These are phyloP conservation scores for Aquilaria yunnanensis DNA, from an alignment of 345 rosid species.

Conservation along the genomic window DNA sequence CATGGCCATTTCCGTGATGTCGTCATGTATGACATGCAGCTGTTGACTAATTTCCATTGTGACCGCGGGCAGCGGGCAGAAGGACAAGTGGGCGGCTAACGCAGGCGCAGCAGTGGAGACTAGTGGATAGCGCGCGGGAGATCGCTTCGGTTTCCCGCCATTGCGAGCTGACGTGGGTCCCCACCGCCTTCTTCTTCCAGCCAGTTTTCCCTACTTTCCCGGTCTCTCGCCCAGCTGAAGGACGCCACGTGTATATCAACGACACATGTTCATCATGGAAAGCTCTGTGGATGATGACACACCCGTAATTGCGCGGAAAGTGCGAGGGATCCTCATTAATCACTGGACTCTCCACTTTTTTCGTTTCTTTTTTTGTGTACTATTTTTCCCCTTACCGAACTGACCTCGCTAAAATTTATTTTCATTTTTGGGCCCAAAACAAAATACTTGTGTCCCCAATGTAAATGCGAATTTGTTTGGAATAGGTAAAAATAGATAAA, in stretches of 20 bases:
- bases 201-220: conserved; percentile 7
- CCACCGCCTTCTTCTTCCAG: conserved; percentile 28
- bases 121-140: not conserved
- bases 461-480: not conserved
- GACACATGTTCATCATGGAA: not conserved
- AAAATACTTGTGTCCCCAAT: not conserved
- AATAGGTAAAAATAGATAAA: not conserved
- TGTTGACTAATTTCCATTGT: too few relatives aligned
- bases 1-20: not conserved
- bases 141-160: conserved; percentile 42
- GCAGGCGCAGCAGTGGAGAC: conserved; percentile 23
- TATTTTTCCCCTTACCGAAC: not conserved
- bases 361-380: not conserved
- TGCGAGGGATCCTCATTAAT: not conserved
- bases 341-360: not conserved
- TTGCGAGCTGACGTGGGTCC: conserved; percentile 11
- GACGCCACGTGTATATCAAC: conserved; percentile 6
- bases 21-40: not conserved
- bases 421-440: not conserved
- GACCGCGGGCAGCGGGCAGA: not conserved
- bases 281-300: not conserved
- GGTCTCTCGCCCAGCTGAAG: not conserved
- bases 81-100: conserved; percentile 13
- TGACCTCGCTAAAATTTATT: not conserved
- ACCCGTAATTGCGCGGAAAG: conserved; percentile 5